Evolutionary conservation across 1,284 basidiomycete genomes (phyloP).

Genomic region (Ganoderma sinense): DNA sequence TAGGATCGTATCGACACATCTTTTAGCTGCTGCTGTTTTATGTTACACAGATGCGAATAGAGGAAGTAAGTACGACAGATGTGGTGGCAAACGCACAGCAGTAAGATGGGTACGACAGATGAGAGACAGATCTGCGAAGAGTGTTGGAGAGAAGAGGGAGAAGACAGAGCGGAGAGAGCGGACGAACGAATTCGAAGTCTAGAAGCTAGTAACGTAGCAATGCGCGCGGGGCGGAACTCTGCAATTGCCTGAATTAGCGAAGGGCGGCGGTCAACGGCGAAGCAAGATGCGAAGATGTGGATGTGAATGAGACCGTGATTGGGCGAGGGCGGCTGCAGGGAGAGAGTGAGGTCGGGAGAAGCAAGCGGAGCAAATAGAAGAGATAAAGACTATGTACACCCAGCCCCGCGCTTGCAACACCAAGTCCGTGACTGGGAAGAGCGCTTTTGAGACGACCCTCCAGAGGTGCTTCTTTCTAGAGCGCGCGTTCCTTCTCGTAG

Average conservation of each 20-base stretch:
- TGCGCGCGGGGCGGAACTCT: slow-evolving; percentile 23
- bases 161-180: slow-evolving; percentile 30
- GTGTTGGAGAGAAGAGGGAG: slow-evolving; percentile 12
- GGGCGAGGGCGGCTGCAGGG: slow-evolving; percentile 10
- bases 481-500: slow-evolving; percentile 16
- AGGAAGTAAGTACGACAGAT: slow-evolving; percentile 25
- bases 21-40: slow-evolving; percentile 33
- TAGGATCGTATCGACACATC: slow-evolving; percentile 32
- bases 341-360: not conserved
- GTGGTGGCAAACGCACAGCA: slow-evolving; percentile 32
- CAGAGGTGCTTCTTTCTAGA: slow-evolving; percentile 21
- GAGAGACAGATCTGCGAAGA: slow-evolving; percentile 16
- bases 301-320: slow-evolving; percentile 13
- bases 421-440: slow-evolving; percentile 21
- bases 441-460: slow-evolving; percentile 27
- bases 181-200: slow-evolving; percentile 30
- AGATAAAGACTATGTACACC: slow-evolving; percentile 26
- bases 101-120: slow-evolving; percentile 31
- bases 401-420: slow-evolving; percentile 18
- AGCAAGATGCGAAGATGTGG: slow-evolving; percentile 6
- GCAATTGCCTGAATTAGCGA: slow-evolving; percentile 11
- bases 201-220: slow-evolving; percentile 30
- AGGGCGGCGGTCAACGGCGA: slow-evolving; percentile 6
- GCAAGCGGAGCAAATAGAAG: not conserved
- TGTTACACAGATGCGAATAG: slow-evolving; percentile 31